Percentiles rank a stretch among this genome's conserved stretches.
These are phyloP conservation scores for Dioscorea dumetorum DNA, from an alignment of 106 monocot species.

Conservation along the genomic window DNA sequence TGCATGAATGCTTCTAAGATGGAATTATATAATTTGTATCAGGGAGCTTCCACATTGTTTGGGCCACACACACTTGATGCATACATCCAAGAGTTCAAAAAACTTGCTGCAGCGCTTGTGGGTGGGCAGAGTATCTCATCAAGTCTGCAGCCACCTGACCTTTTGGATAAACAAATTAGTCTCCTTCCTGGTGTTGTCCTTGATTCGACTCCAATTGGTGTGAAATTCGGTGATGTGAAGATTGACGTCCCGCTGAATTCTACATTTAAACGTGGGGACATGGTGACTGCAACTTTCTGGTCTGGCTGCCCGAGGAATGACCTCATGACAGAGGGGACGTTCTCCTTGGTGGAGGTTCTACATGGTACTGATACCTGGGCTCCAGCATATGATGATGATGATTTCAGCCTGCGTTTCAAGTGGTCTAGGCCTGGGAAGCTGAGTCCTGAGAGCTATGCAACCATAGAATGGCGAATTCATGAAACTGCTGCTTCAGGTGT, in stretches of 20 bases:
- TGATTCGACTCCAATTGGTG: slow-evolving; percentile 4
- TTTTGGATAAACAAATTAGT: slow-evolving; percentile 15
- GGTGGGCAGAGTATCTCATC: background rate
- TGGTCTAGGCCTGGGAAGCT: slow-evolving; percentile 13
- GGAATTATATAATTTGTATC: background rate
- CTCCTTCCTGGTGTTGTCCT: slow-evolving; percentile 10
- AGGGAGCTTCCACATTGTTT: slow-evolving; percentile 29
- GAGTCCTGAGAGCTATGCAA: slow-evolving; percentile 11
- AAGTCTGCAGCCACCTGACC: slow-evolving; percentile 14
- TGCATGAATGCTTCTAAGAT: too few relatives aligned
- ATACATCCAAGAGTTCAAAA: slow-evolving; percentile 34
- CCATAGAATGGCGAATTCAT: slow-evolving; percentile 19
- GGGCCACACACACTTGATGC: slow-evolving; percentile 26
- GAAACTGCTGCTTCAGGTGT: slow-evolving; percentile 4
- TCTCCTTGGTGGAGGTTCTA: slow-evolving; percentile 7
- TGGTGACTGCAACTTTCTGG: slow-evolving; percentile 16
- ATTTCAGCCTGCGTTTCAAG: slow-evolving; percentile 14
- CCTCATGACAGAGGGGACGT: slow-evolving; percentile 21
- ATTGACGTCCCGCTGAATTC: slow-evolving; percentile 13
- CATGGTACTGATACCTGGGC: slow-evolving; percentile 5
- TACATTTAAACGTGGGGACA: slow-evolving; percentile 5
- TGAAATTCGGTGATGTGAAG: slow-evolving; percentile 14
- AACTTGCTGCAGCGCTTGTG: slow-evolving; percentile 22
- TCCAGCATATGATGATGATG: slow-evolving; percentile 18
- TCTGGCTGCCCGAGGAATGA: slow-evolving; percentile 21